Percentiles rank a stretch among this genome's conserved stretches.
Conservation (phyloP, 768 basidiomycete species). For the Fistulinella prunicolor region DNA sequence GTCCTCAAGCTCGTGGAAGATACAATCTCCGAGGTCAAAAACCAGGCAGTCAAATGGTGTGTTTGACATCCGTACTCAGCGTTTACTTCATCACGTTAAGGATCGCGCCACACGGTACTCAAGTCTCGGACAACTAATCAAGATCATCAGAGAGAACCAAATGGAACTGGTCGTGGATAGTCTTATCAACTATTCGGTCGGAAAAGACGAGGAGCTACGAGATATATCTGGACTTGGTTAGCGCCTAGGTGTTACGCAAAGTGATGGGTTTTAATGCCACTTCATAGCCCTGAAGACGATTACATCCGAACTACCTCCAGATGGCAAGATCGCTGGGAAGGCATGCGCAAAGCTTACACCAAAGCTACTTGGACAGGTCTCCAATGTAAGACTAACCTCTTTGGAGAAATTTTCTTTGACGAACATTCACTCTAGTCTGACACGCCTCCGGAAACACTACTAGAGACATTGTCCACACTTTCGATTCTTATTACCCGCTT, state of each 20-base stretch:
- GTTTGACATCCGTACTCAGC: neutral
- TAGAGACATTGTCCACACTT: conserved; percentile 82
- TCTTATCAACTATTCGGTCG: conserved; percentile 79
- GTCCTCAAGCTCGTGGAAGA: conserved; percentile 89
- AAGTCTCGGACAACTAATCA: conserved; percentile 88
- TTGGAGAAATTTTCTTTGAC: conserved; percentile 4
- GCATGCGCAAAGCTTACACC: conserved; percentile 84
- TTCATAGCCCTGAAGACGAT: conserved; percentile 87
- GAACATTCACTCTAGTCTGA: conserved; percentile 40
- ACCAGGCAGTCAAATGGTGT: conserved; percentile 94
- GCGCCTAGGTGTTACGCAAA: neutral
- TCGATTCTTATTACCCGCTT: conserved; percentile 88
- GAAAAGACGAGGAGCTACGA: conserved; percentile 87
- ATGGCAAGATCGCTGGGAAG: conserved; percentile 72
- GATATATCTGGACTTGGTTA: conserved; percentile 92
- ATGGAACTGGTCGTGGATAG: conserved; percentile 88
- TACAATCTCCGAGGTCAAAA: conserved; percentile 97
- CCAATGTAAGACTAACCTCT: conserved; percentile 50
- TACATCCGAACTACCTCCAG: conserved; percentile 82
- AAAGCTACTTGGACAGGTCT: conserved; percentile 74
- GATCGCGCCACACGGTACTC: neutral
- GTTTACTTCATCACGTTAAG: conserved; percentile 1
- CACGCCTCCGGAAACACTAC: conserved; percentile 75
- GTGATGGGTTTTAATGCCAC: conserved; percentile 5
- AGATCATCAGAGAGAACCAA: conserved; percentile 77